These are phyloP conservation scores for Saposhnikovia divaricata DNA, from an alignment of 129 eudicot genomes.

Conservation along the genomic window DNA sequence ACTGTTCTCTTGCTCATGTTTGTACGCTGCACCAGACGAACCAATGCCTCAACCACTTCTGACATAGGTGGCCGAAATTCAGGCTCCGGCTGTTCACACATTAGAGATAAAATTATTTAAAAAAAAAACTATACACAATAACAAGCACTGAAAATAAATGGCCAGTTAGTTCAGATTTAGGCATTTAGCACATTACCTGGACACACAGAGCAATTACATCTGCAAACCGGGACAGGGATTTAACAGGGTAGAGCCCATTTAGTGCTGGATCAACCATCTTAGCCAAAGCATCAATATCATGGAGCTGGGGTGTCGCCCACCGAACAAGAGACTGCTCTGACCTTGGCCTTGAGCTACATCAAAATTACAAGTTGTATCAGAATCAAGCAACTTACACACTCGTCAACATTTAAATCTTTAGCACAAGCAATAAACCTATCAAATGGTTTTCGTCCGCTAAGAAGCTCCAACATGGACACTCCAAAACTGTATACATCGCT, in stretches of 20 bases:
- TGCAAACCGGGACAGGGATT: conserved; percentile 91
- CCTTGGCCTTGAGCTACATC: conserved; percentile 66
- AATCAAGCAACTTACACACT: not conserved
- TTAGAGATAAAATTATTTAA: not conserved
- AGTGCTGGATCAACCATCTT: conserved; percentile 98
- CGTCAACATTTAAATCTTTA: not conserved
- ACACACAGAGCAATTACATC: conserved; percentile 96
- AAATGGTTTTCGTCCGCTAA: conserved; percentile 82
- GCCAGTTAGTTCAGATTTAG: not conserved
- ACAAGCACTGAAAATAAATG: not conserved
- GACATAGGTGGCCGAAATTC: conserved; percentile 99
- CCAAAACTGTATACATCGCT: conserved; percentile 97
- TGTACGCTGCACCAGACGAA: conserved; percentile 82
- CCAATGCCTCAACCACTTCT: conserved; percentile 97
- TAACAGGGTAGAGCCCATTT: conserved; percentile 88
- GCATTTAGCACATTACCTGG: conserved; percentile 42
- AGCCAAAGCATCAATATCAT: conserved; percentile 89
- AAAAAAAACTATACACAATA: not conserved
- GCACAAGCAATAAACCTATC: conserved; percentile 48
- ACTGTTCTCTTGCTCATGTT: conserved; percentile 98
- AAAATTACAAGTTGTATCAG: conserved; percentile 3
- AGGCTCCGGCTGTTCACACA: conserved; percentile 37
- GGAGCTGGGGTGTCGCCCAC: conserved; percentile 99
- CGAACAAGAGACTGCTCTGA: conserved; percentile 88
- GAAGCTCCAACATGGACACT: conserved; percentile 93